phyloP scores from a whole-genome alignment of 106 monocot species.

The Hemerocallis citrina region DNA sequence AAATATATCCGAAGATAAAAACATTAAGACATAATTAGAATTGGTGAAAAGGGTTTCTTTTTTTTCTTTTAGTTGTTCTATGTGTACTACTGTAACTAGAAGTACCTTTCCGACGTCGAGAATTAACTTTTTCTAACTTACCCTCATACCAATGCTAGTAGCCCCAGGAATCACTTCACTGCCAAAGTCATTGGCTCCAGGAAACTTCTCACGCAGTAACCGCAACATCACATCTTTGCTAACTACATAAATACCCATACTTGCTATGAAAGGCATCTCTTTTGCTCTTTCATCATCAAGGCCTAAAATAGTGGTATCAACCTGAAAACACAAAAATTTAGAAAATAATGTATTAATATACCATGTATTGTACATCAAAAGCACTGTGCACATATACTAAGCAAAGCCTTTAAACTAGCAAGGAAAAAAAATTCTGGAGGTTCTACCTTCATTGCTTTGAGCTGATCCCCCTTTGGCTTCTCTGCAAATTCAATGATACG shows the following conservation, averaged over 20 bases:
- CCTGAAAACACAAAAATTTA: constrained; percentile 33
- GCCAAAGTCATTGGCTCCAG: constrained; percentile 88
- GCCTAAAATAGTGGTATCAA: constrained; percentile 91
- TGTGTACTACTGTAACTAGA: too few relatives aligned
- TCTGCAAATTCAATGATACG: constrained; percentile 92
- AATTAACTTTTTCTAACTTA: too few relatives aligned
- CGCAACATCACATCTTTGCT: constrained; percentile 89
- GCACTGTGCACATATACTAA: too few relatives aligned
- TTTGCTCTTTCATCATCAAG: constrained; percentile 86
- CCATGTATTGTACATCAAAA: not conserved
- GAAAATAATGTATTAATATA: not conserved
- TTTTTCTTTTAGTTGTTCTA: too few relatives aligned
- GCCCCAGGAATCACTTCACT: constrained; percentile 99
- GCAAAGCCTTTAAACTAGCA: not conserved
- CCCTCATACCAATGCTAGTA: constrained; percentile 76
- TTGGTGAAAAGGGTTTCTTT: too few relatives aligned
- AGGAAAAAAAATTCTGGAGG: not conserved
- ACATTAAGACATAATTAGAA: too few relatives aligned
- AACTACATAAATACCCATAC: constrained; percentile 98
- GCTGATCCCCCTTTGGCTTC: constrained; percentile 88
- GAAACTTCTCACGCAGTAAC: constrained; percentile 75
- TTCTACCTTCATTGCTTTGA: constrained; percentile 88
- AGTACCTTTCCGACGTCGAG: too few relatives aligned
- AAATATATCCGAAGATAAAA: too few relatives aligned
- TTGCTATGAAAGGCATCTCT: constrained; percentile 90